Percentiles rank a stretch among this genome's conserved stretches.
Evolutionary conservation across 306 rosid species (phyloP).

Genomic region (Dryas octopetala): DNA sequence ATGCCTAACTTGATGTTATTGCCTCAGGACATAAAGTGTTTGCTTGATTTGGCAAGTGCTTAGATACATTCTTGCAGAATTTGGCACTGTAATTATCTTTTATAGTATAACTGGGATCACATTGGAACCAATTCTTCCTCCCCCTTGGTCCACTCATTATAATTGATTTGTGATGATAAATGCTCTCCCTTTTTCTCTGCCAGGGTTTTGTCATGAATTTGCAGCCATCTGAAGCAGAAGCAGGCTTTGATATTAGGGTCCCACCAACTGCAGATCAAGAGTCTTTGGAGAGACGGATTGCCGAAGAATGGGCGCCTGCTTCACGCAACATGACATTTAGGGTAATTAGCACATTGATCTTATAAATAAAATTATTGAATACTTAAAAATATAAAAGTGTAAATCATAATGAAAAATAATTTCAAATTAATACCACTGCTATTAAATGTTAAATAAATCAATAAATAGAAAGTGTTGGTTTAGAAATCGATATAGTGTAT

Average conservation of each 20-base stretch:
- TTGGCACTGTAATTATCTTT: neutral
- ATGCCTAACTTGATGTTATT: neutral
- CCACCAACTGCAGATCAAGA: slow-evolving; percentile 67
- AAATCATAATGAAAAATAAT: neutral
- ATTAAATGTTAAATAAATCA: neutral
- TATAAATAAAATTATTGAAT: neutral
- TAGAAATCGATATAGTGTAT: neutral
- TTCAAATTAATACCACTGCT: neutral
- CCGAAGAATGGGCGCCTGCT: slow-evolving; percentile 40
- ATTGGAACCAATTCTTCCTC: neutral
- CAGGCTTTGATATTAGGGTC: slow-evolving; percentile 87
- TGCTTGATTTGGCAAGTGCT: slow-evolving; percentile 1
- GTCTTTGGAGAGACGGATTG: slow-evolving; percentile 33
- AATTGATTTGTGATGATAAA: neutral
- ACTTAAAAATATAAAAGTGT: neutral
- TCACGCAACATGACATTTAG: slow-evolving; percentile 76
- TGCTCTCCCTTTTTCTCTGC: slow-evolving; percentile 20
- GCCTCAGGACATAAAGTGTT: neutral
- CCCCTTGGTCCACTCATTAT: neutral
- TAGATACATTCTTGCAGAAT: neutral
- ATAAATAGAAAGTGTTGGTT: neutral
- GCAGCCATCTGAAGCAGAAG: slow-evolving; percentile 99
- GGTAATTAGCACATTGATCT: slow-evolving; percentile 33
- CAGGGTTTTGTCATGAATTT: slow-evolving; percentile 99
- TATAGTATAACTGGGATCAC: neutral